phyloP scores from a whole-genome alignment of 2,329 filamentous ascomycete genomes.

The Pseudomassariella vexata region DNA sequence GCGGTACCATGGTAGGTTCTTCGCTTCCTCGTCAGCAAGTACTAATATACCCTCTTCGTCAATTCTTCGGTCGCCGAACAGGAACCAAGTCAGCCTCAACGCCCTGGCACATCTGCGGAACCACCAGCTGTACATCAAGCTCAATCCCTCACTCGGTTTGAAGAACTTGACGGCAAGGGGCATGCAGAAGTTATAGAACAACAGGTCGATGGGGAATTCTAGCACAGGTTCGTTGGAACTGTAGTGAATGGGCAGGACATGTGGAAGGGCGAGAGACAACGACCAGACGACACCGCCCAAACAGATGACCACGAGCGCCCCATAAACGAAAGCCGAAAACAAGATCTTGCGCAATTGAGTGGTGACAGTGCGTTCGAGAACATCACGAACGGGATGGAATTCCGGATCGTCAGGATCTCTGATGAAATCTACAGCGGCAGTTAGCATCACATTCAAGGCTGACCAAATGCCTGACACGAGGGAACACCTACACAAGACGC shows the following conservation, averaged over 20 bases:
- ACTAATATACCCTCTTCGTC: conserved; percentile 75
- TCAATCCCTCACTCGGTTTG: conserved; percentile 77
- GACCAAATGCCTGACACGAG: no score
- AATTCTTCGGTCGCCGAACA: conserved; percentile 75
- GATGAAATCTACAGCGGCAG: conserved; percentile 68
- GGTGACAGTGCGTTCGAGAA: conserved; percentile 84
- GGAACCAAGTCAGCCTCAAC: conserved; percentile 81
- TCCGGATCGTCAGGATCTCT: conserved; percentile 96
- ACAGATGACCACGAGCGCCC: conserved; percentile 85
- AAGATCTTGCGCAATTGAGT: conserved; percentile 94
- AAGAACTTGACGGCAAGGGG: conserved; percentile 79
- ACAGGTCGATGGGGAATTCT: conserved; percentile 87
- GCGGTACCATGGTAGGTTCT: conserved; percentile 32
- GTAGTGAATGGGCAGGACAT: conserved; percentile 86
- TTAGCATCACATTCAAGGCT: conserved; percentile 20
- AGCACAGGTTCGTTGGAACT: conserved; percentile 86
- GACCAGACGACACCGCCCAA: conserved; percentile 95
- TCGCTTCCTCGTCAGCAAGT: conserved; percentile 29
- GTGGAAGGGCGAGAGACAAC: conserved; percentile 61
- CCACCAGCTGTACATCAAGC: conserved; percentile 92
- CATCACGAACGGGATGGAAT: conserved; percentile 95
- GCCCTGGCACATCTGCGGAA: conserved; percentile 78
- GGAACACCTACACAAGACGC: conserved; percentile 74
- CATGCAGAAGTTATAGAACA: conserved; percentile 97
- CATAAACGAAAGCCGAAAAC: conserved; percentile 94